Base-by-base conservation (phyloP, 2,329 filamentous ascomycete species). In the Trichoderma sp. region DNA sequence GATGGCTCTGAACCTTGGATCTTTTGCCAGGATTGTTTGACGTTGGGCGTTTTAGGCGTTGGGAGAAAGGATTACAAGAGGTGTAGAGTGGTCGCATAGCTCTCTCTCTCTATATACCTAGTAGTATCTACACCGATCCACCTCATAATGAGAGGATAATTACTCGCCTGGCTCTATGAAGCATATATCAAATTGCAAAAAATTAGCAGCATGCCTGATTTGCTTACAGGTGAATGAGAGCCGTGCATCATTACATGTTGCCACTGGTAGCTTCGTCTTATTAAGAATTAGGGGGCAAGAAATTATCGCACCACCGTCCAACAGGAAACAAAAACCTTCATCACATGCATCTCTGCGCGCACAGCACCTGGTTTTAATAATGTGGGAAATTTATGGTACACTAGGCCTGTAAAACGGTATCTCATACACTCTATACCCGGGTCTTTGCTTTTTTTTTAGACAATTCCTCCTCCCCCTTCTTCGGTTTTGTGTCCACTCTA, bases 371-470 rank as follows among this genome's bases (percentile, higher is more conserved):
- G 77, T 70, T 68, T 71, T 78, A 78, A 80, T 77, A 82, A 82
- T 79, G 81, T 79, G 79, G 78, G 78, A 79, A 81, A 79, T 85
- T 85, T 86, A 86, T 86, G 85, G 80, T 86, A 86, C 85, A 86
- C 83, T 85, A 85, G 81, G 82, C 81, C 80, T 82, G 78, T 81
- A 68, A 77, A 83, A 83, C 82, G 83, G 83, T 84, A 86, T 86
- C 82, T 84, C 82, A 84, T 86, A 86, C 85, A 86, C 83, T 87
- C 85, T 86, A 86, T 86, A 84, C 82, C 83, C 81, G 80, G 79
- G 78, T 80, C 79, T 66, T 79, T 79, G 77, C 77, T 79, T 79
- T 78, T 78, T 78, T 78, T 78, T 79, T 78, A 47, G 43, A 59
- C 61, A 77, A 77, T 26, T 69, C 28, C 67, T 78, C 74, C 76